These are phyloP conservation scores for Lippia alba DNA, from an alignment of 305 asterid genomes.

Conservation along the genomic window DNA sequence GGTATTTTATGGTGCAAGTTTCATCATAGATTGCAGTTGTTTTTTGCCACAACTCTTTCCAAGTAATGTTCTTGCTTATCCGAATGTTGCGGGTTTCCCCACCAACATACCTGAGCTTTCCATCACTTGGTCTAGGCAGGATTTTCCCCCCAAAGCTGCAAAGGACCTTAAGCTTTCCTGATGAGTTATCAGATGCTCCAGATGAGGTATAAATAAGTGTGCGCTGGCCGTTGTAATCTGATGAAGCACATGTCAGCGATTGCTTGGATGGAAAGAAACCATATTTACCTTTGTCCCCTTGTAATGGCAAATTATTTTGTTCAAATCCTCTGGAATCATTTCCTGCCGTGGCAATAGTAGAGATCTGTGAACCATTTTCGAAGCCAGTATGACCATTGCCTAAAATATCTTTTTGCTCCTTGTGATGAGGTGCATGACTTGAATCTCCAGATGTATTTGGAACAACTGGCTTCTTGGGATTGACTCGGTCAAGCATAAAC, in stretches of 20 bases:
- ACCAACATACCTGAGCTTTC: conserved; percentile 83
- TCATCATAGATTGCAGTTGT: conserved; percentile 54
- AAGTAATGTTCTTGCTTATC: conserved; percentile 64
- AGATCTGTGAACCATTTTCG: conserved; percentile 54
- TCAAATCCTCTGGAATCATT: conserved; percentile 46
- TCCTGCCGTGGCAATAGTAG: conserved; percentile 49
- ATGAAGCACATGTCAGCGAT: conserved; percentile 37
- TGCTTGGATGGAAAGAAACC: conserved; percentile 41
- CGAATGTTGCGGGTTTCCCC: conserved; percentile 83
- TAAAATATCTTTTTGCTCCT: conserved; percentile 59
- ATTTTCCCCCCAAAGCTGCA: conserved; percentile 85
- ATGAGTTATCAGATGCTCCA: conserved; percentile 58
- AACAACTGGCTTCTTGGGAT: conserved; percentile 52
- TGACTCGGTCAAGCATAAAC: conserved; percentile 73
- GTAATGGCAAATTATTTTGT: conserved; percentile 40
- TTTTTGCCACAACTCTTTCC: conserved; percentile 70
- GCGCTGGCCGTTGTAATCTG: conserved; percentile 40
- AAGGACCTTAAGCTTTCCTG: conserved; percentile 60
- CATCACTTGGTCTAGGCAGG: conserved; percentile 81
- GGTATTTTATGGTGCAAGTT: conserved; percentile 65
- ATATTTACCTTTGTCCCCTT: conserved; percentile 47
- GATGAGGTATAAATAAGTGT: conserved; percentile 52
- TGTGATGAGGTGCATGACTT: conserved; percentile 51
- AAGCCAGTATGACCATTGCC: conserved; percentile 56
- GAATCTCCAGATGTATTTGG: conserved; percentile 58